These are phyloP conservation scores for Gracilaria gracilis DNA, from an alignment of 23 red algal genomes.

Conservation along the genomic window DNA sequence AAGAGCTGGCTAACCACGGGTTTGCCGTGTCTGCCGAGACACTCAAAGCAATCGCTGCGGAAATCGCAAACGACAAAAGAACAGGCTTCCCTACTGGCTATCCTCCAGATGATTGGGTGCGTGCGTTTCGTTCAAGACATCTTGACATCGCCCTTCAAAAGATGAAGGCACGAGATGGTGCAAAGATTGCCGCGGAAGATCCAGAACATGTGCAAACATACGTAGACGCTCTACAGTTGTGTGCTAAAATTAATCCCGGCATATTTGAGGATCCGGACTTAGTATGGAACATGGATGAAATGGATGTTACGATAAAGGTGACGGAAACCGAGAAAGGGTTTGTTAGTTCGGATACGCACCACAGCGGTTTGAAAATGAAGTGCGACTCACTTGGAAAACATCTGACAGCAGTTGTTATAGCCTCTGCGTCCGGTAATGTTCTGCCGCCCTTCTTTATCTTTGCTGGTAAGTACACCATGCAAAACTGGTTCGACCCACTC, in stretches of 20 bases:
- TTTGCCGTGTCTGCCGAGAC: no score
- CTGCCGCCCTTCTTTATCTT: slow-evolving; percentile 43
- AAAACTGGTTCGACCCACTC: neutral
- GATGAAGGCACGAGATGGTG: neutral
- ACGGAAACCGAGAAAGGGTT: slow-evolving; percentile 9
- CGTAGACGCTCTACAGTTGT: neutral
- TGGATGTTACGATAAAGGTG: neutral
- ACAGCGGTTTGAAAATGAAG: neutral
- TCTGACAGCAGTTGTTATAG: slow-evolving; percentile 1
- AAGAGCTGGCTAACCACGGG: no score
- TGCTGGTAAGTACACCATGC: neutral
- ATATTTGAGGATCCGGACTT: neutral
- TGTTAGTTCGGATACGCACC: neutral
- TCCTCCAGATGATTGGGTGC: no score
- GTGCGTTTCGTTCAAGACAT: no score
- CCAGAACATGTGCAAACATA: slow-evolving; percentile 12
- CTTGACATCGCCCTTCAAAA: neutral
- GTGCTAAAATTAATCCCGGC: neutral
- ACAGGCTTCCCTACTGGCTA: neutral
- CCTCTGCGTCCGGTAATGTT: neutral
- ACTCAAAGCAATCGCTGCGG: no score
- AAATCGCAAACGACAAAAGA: neutral
- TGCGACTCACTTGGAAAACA: neutral
- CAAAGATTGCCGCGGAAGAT: neutral
- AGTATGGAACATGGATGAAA: slow-evolving; percentile 49